phyloP scores from a whole-genome alignment of 1,284 basidiomycete species.

The Rhodotorula sp. region DNA sequence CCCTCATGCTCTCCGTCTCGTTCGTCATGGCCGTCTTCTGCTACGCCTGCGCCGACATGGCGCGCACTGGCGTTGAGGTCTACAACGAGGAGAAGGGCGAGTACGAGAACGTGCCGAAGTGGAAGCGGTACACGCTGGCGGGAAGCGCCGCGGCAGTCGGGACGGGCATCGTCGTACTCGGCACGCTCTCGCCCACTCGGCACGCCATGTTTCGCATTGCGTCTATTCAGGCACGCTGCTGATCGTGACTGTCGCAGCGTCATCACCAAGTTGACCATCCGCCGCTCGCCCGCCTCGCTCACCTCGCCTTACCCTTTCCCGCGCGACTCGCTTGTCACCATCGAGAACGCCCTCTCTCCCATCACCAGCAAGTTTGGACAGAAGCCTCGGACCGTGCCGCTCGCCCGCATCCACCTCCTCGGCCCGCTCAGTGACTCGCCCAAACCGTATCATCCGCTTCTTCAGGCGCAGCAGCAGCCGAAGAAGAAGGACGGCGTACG shows the following conservation, averaged over 20 bases:
- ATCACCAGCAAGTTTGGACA: slow-evolving; percentile 2
- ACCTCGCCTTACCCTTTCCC: slow-evolving; percentile 22
- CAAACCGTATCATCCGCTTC: slow-evolving; percentile 32
- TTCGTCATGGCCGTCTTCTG: slow-evolving; percentile 32
- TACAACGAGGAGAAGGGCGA: slow-evolving; percentile 29
- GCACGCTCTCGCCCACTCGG: slow-evolving; percentile 30
- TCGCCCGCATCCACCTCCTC: slow-evolving; percentile 24
- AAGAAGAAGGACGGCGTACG: slow-evolving; percentile 6
- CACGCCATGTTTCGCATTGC: not conserved
- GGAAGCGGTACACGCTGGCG: slow-evolving; percentile 36
- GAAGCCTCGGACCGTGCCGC: slow-evolving; percentile 15
- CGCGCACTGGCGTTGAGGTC: slow-evolving; percentile 25
- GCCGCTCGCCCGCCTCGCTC: slow-evolving; percentile 11
- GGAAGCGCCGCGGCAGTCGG: slow-evolving; percentile 15
- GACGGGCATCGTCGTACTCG: slow-evolving; percentile 16
- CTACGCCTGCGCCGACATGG: slow-evolving; percentile 31
- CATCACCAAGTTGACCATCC: slow-evolving; percentile 32
- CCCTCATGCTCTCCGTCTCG: slow-evolving; percentile 30
- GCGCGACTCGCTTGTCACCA: slow-evolving; percentile 23
- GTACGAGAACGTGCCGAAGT: slow-evolving; percentile 26
- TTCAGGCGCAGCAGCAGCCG: not conserved
- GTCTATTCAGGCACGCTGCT: not conserved
- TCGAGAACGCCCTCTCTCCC: slow-evolving; percentile 27
- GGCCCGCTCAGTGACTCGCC: slow-evolving; percentile 22
- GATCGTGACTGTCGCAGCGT: slow-evolving; percentile 1